Evolutionary conservation across 2,329 filamentous ascomycete species (phyloP).

Genomic region (Graphilbum fragrans): DNA sequence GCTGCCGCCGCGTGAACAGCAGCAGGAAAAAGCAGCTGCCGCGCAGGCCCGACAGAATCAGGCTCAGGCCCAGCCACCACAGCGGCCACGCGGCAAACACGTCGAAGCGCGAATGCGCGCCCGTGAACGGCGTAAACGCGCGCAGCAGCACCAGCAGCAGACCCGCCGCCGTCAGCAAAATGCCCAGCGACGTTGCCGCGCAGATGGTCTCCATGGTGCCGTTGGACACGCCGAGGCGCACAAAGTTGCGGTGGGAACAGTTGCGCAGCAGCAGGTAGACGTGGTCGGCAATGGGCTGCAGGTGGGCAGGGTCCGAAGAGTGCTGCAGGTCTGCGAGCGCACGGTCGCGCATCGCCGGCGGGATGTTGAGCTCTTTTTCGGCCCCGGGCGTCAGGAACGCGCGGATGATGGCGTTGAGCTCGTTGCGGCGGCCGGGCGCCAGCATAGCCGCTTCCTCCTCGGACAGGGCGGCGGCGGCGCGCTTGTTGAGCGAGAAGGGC

Average conservation of each 20-base stretch:
- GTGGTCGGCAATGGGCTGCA: constrained; percentile 32
- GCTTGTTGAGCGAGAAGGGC: background rate
- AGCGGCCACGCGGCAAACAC: constrained; percentile 30
- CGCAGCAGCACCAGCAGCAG: constrained; percentile 27
- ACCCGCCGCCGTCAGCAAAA: constrained; percentile 24
- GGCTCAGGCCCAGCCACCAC: constrained; percentile 30
- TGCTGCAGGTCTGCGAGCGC: constrained; percentile 23
- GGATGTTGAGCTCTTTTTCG: constrained; percentile 35
- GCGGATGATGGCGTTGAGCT: constrained; percentile 25
- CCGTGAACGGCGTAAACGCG: constrained; percentile 23
- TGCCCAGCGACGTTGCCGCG: constrained; percentile 29
- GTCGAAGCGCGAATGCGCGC: constrained; percentile 27
- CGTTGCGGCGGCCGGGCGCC: constrained; percentile 12
- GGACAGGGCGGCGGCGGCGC: constrained; percentile 3
- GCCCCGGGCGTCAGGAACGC: constrained; percentile 27
- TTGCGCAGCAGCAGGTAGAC: constrained; percentile 31
- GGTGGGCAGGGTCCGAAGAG: constrained; percentile 23
- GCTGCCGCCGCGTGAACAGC: constrained; percentile 31
- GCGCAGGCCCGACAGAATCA: constrained; percentile 30
- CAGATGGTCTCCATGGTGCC: constrained; percentile 36
- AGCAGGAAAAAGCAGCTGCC: constrained; percentile 35
- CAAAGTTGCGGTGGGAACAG: constrained; percentile 37
- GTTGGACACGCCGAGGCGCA: constrained; percentile 40
- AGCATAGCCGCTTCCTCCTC: constrained; percentile 8
- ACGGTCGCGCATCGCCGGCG: constrained; percentile 25